Base-by-base conservation (phyloP, 225 moss, liverwort and hornwort genomes). In the Lunularia cruciata region DNA sequence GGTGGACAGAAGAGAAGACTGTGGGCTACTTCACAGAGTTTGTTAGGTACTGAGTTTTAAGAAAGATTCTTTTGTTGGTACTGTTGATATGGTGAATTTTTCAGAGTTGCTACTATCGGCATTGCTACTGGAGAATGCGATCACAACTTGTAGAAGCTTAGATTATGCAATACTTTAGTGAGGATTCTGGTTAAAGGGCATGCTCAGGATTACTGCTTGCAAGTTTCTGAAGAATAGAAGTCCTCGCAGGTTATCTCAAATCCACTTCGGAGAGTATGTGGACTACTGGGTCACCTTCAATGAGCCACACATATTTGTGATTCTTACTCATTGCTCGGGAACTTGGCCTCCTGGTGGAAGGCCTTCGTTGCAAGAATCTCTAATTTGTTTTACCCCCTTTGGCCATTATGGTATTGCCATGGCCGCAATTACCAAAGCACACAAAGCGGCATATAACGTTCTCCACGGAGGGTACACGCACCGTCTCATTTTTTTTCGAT, bases 221-320 rank as follows among this genome's bases (percentile, higher is more conserved):
- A n/a, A n/a, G n/a, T n/a, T n/a, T n/a, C n/a, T n/a, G n/a, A n/a
- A n/a, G n/a, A n/a, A n/a, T n/a, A n/a, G n/a, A n/a, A n/a, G n/a
- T n/a, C n/a, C n/a, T n/a, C 51, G 57, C 89, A 99, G 98, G 80
- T 80, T 87, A 69, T 86, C 86, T 39, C 86, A 91, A 65, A 81
- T 88, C 16, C 81, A 86, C 53, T 91, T 89, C 65, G 98, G 93
- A 65, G 86, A 90, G 73, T 79, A 89, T 54, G 89, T 99, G 42
- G 98, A 99, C 70, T 86, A 86, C 56, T 99, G 98, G 98, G 84
- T 99, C 36, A 99, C 98, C n/a, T 93, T 99, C 79, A 99, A 99
- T 49, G 98, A 99, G 32, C 98, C 98, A 27, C 98, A 99, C 59
- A 92, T 99, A 52, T 99, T 93, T 76, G 89, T 89, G n/a, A 91